Base-by-base conservation (phyloP, 2,329 filamentous ascomycete species). In the Orbilia javanica region DNA sequence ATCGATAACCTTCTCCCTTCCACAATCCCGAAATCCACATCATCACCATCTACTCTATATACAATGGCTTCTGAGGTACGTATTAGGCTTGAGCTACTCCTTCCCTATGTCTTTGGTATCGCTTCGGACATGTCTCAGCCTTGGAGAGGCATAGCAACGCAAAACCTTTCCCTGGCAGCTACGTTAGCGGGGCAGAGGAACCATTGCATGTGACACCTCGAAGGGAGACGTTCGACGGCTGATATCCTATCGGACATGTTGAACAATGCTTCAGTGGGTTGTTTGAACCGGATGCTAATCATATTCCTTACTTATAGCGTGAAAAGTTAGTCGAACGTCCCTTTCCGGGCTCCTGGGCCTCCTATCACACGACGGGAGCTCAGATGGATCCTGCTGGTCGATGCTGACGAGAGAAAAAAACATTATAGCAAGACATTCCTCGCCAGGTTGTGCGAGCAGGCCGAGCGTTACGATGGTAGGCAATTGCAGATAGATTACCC, bases 401-500 rank as follows among this genome's bases (percentile, higher is more conserved):
- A 82, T 50, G 67, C 74, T 75, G 31, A 73, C 74, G 4, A 52
- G n/a, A 44, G 27, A n/a, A 79, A 80, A 44, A n/a, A 44, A 20
- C n/a, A 6, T 78, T 81, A 85, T 86, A 97, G 94, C 92, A 98
- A 98, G 92, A 98, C 96, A 85, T 98, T 98, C 90, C 93, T 98
- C 86, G 96, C 96, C 87, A 92, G 96, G 88, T 94, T 99, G 86
- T 98, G 96, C 90, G 96, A 98, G 93, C 96, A 99, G 91, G 96
- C 96, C 86, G 96, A 98, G 90, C 95, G 95, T 85, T 99, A 99
- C 88, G 95, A 99, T 95, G 96, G 81, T 82, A 79, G 66, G 55
- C 55, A 60, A 39, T 60, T 20, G 22, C 55, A 42, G 20, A 60
- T 25, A 39, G 2, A 13, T 13, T 11, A 25, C 46, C 55, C 34